Evolutionary conservation across 108 stramenopile genomes (phyloP), one percentile per base, ranked within the genome.

Genomic region (Cyclostephanos invisitatus): DNA sequence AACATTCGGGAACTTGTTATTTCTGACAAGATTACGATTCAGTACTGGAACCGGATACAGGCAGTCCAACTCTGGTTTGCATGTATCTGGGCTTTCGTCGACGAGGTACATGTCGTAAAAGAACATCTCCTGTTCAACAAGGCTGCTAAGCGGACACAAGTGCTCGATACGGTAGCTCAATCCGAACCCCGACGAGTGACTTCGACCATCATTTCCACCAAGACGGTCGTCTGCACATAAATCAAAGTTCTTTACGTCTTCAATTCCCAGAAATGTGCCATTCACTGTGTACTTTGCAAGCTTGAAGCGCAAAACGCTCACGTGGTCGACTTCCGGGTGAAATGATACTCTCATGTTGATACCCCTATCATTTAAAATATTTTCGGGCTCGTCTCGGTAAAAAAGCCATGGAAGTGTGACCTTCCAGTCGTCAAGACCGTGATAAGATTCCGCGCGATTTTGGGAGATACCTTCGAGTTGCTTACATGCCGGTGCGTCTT

Each of bases 51-150:
- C 81, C 7, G 87, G 86, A 67, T 87, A 88, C 5, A 90, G 65
- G 22, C 81, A 72, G n/a, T 79, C 69, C 37, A 36, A 68, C 29
- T 20, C 12, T 12, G 21, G 28, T 37, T 40, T 67, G 50, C 77
- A 78, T 56, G 63, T 29, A 29, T 82, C 66, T n/a, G 47, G 14
- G n/a, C 70, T 72, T 46, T 82, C 62, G 67, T 93, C 91, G 24
- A 88, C 83, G 27, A 91, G 24, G 75, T 84, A 91, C 12, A 89
- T 62, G 48, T 93, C 91, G 63, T 89, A 93, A 46, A 93, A 84
- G 57, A 74, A 76, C 54, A 68, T 81, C 24, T 89, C 85, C n/a
- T 82, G 37, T 2, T 37, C 54, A 11, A 87, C n/a, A 7, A 90
- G 70, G 10, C 40, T 58, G 44, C 57, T 49, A 37, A 91, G 49